Evolutionary conservation across 768 basidiomycete genomes (phyloP).

Genomic region (Naganishia vishniacii): DNA sequence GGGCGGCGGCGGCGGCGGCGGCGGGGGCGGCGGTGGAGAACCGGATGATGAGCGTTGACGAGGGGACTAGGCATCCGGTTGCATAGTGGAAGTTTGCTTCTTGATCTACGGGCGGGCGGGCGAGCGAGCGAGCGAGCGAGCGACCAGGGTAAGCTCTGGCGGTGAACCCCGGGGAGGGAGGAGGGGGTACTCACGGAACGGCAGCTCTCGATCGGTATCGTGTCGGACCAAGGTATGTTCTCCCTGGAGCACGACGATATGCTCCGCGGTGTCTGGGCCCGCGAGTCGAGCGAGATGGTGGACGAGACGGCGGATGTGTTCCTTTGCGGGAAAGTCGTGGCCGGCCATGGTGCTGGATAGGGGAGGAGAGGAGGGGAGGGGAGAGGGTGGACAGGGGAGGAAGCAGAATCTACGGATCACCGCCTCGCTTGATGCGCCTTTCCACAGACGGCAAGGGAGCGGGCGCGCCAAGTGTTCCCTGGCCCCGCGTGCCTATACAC

Average conservation of each 20-base stretch:
- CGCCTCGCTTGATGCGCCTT: too few species aligned
- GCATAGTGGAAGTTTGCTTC: constrained; percentile 89
- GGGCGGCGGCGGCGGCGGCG: background rate
- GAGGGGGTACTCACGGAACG: constrained; percentile 63
- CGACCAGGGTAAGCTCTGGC: too few species aligned
- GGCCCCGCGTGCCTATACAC: too few species aligned
- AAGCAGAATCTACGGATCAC: too few species aligned
- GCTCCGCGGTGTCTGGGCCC: constrained; percentile 52
- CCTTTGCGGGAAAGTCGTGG: constrained; percentile 18
- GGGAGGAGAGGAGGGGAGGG: too few species aligned
- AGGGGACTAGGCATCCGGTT: constrained; percentile 70
- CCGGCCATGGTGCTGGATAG: background rate
- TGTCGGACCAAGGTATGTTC: constrained; percentile 61
- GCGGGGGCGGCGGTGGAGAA: constrained; percentile 49
- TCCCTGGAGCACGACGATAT: constrained; percentile 66
- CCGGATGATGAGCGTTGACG: constrained; percentile 61
- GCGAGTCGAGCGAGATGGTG: constrained; percentile 8
- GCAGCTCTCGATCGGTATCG: constrained; percentile 77
- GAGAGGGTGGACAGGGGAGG: too few species aligned
- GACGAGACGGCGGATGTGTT: background rate
- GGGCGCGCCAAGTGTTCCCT: too few species aligned
- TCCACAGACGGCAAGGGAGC: too few species aligned
- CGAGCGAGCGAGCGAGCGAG: background rate
- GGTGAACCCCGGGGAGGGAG: too few species aligned
- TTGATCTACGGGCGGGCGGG: constrained; percentile 39